phyloP scores from a whole-genome alignment of 1,284 basidiomycete genomes.

The Fereydounia khargensis region DNA sequence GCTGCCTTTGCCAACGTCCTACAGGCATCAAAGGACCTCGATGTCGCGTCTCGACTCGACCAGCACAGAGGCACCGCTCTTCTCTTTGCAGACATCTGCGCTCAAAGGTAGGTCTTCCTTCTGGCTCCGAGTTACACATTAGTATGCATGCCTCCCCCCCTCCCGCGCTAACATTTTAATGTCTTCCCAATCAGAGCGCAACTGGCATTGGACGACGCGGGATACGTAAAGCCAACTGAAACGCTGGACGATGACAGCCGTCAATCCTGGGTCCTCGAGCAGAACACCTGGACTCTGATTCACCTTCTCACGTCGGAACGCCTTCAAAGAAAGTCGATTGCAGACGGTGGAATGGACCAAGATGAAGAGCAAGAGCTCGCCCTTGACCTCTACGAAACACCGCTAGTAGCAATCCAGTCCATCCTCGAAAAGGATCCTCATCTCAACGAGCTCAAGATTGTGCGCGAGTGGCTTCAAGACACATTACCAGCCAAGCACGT shows the following conservation, averaged over 20 bases:
- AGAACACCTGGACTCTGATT: constrained; percentile 43
- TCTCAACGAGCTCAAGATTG: constrained; percentile 50
- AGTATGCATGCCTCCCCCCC: not conserved
- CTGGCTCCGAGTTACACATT: not conserved
- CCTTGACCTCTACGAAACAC: constrained; percentile 41
- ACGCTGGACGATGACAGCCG: constrained; percentile 26
- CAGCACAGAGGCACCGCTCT: constrained; percentile 36
- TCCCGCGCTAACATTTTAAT: no score
- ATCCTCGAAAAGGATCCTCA: constrained; percentile 38
- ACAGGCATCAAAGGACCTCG: constrained; percentile 30
- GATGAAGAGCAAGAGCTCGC: constrained; percentile 2
- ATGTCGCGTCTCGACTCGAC: constrained; percentile 28
- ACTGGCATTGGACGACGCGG: constrained; percentile 33
- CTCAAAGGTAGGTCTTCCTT: constrained; percentile 5
- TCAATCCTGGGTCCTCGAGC: constrained; percentile 38
- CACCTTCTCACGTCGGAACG: constrained; percentile 36
- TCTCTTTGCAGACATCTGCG: constrained; percentile 43
- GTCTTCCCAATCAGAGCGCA: no score
- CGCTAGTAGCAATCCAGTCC: constrained; percentile 46
- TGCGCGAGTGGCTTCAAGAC: constrained; percentile 55
- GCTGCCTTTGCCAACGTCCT: constrained; percentile 41
- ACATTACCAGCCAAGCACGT: constrained; percentile 36
- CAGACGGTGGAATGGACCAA: constrained; percentile 22
- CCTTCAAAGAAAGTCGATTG: constrained; percentile 32
- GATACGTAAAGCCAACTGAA: constrained; percentile 10